Evolutionary conservation across 2,329 filamentous ascomycete genomes (phyloP), one percentile per base, ranked within the genome.

Genomic region (Botryotinia convoluta): DNA sequence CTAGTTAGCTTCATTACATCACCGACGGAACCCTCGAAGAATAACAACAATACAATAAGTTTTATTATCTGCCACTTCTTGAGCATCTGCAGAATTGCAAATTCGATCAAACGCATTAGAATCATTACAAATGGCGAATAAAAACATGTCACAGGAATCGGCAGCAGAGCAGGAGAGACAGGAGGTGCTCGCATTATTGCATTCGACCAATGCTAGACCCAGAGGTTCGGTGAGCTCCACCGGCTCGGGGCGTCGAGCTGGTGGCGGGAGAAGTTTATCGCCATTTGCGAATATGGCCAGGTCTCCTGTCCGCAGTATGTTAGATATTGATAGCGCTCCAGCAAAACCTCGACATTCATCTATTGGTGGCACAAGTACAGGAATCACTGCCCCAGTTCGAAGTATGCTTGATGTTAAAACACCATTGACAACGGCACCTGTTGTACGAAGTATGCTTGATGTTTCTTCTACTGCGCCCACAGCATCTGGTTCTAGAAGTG

Each of bases 81-180:
- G 62, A 29, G 42, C 12, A 26, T 37, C 51, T 29, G 32, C 29
- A n/a, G 39, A 72, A 69, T 67, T 12, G 71, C 63, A 72, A 45
- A 51, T 35, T 32, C 35, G 57, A 45, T 60, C n/a, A 22, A 69
- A 22, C 9, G 16, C 44, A 72, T 51, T 14, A 26, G 18, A 32
- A 37, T n/a, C 74, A 57, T 35, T 68, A 32, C n/a, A 57, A 39
- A 81, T 80, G 79, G 74, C 77, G 54, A 59, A 18, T n/a, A 73
- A 76, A 68, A 84, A 85, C 32, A 93, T 93, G 91, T 94, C 92
- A 79, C 88, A 95, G 79, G 92, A 94, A 83, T 88, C 91, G 67
- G 89, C 91, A 77, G 86, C 94, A 76, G 92, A 94, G 80, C 91
- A 94, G 84, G 93, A 95, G 85, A 88, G 92, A 75, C 86, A 87